These are phyloP conservation scores for Echeveria elegans DNA, from an alignment of 164 flowering plant species.

Conservation along the genomic window DNA sequence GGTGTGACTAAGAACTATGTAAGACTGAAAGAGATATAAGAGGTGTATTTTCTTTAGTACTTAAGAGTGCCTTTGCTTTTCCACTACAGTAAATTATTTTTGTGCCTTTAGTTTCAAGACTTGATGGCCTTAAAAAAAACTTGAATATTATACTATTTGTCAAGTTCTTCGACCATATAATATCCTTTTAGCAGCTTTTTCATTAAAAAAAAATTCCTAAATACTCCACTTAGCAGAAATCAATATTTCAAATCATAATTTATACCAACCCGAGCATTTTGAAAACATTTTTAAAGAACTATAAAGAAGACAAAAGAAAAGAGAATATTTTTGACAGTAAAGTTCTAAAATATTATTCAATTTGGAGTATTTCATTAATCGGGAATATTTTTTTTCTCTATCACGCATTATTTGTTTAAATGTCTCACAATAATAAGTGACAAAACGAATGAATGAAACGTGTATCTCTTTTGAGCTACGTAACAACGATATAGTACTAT, in stretches of 20 bases:
- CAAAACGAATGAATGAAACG: neutral
- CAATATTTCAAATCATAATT: too few species aligned
- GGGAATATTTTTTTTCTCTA: neutral
- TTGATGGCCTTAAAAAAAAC: neutral
- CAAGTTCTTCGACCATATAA: too few species aligned
- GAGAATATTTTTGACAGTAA: neutral
- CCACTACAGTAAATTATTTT: neutral
- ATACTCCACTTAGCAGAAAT: too few species aligned
- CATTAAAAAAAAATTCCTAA: too few species aligned
- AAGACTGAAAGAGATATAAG: neutral
- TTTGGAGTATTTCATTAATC: too few species aligned
- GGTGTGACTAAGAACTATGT: conserved; percentile 2
- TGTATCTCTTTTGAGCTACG: neutral
- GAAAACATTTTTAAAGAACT: neutral
- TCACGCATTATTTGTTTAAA: neutral
- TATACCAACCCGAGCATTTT: neutral
- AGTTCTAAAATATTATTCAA: neutral
- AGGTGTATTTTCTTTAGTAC: neutral
- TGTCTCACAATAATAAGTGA: neutral
- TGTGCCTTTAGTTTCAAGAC: neutral
- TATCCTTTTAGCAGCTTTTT: too few species aligned
- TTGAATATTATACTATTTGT: too few species aligned
- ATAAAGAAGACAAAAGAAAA: neutral
- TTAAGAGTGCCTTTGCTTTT: neutral
- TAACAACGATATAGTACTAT: neutral